Percentiles rank a stretch among this genome's conserved stretches.
Evolutionary conservation across 345 rosid species (phyloP).

Genomic region (Lenwebbia sp.): DNA sequence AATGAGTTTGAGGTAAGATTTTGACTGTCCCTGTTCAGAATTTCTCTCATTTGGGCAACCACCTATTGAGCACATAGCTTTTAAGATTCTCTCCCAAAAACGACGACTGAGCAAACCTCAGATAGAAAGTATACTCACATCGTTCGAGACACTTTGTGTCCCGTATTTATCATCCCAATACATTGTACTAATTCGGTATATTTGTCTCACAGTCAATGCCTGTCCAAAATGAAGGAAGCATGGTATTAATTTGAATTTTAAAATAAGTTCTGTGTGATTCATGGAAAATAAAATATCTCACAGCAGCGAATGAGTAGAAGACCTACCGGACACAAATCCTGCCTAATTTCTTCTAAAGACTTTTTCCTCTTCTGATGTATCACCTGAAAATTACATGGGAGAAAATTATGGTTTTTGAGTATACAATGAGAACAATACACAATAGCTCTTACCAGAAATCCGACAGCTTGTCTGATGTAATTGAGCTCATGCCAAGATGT

Average conservation of each 20-base stretch:
- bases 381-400: conserved; percentile 31
- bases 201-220: conserved; percentile 91
- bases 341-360: conserved; percentile 76
- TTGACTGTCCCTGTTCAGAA: conserved; percentile 71
- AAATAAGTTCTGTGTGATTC: not conserved
- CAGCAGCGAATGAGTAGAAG: not conserved
- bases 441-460: conserved; percentile 64
- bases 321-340: conserved; percentile 89
- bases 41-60: conserved; percentile 81
- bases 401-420: conserved; percentile 4
- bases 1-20: conserved; percentile 80
- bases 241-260: not conserved
- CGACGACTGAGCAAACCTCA: not conserved
- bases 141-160: conserved; percentile 93
- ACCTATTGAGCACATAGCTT: conserved; percentile 21
- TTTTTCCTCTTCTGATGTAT: conserved; percentile 97
- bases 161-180: conserved; percentile 99
- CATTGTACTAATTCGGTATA: conserved; percentile 96
- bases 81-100: not conserved
- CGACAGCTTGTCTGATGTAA: conserved; percentile 97
- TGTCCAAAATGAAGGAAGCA: conserved; percentile 11
- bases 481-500: conserved; percentile 97
- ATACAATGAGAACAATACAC: conserved; percentile 1
- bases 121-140: conserved; percentile 33
- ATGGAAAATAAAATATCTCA: not conserved